Conservation (phyloP, 179 eudicot species). For the Gypsophila paniculata region DNA sequence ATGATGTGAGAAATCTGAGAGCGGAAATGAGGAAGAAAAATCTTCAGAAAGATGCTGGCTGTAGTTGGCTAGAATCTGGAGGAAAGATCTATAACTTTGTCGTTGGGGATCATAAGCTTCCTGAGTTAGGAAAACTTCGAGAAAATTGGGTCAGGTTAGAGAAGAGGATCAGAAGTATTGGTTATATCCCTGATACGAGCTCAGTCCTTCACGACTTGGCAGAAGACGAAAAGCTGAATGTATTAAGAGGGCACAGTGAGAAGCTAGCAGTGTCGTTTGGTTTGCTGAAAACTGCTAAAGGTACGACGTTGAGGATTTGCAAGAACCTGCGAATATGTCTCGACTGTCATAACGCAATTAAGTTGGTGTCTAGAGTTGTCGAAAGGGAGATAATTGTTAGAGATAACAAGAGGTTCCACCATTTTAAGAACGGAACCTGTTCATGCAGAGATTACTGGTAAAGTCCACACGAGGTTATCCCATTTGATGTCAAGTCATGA, state of each 20-base stretch:
- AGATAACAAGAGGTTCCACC: slow-evolving; percentile 55
- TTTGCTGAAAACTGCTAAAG: slow-evolving; percentile 22
- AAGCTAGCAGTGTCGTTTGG: slow-evolving; percentile 31
- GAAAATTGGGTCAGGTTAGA: slow-evolving; percentile 40
- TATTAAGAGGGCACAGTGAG: slow-evolving; percentile 29
- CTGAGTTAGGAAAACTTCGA: slow-evolving; percentile 28
- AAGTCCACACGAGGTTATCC: neutral
- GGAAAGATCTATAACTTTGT: slow-evolving; percentile 42
- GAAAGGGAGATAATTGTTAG: slow-evolving; percentile 49
- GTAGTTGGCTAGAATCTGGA: slow-evolving; percentile 58
- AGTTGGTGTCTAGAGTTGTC: slow-evolving; percentile 39
- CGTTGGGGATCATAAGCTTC: slow-evolving; percentile 37
- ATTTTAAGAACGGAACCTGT: slow-evolving; percentile 46
- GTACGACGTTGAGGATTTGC: slow-evolving; percentile 34
- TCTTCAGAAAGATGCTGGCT: slow-evolving; percentile 46
- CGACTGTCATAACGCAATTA: slow-evolving; percentile 50
- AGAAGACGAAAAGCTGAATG: slow-evolving; percentile 27
- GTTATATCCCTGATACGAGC: slow-evolving; percentile 30
- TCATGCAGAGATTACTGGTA: slow-evolving; percentile 55
- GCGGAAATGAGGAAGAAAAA: slow-evolving; percentile 43
- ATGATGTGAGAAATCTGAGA: slow-evolving; percentile 42
- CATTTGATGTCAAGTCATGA: slow-evolving; percentile 7
- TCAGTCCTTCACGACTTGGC: slow-evolving; percentile 30
- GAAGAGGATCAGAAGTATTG: slow-evolving; percentile 29
- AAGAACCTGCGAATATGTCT: slow-evolving; percentile 49